Percentiles rank a stretch among this genome's conserved stretches.
These are phyloP conservation scores for Tolypocladium endophyticum DNA, from an alignment of 2,329 filamentous ascomycete species.

Conservation along the genomic window DNA sequence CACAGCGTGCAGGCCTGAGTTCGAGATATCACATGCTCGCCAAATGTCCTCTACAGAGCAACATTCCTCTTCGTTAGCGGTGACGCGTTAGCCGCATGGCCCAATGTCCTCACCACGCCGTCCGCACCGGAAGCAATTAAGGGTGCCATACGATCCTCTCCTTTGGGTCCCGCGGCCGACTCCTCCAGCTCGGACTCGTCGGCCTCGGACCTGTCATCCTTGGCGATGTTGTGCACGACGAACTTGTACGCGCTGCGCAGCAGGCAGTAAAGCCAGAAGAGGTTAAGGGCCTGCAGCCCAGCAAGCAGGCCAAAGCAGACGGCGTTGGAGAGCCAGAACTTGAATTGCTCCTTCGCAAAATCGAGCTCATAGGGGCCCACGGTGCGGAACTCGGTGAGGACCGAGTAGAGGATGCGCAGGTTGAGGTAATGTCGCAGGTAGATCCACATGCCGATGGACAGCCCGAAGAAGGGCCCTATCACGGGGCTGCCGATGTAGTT, in stretches of 20 bases:
- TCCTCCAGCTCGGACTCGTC: slow-evolving; percentile 31
- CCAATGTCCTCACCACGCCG: not conserved
- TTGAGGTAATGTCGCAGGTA: slow-evolving; percentile 85
- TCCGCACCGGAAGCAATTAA: not conserved
- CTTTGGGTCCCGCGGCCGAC: not conserved
- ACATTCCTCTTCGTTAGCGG: not conserved
- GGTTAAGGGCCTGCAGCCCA: slow-evolving; percentile 61
- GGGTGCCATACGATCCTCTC: too few relatives aligned
- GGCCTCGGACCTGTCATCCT: slow-evolving; percentile 62
- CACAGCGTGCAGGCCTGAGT: not conserved
- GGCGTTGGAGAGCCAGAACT: slow-evolving; percentile 57
- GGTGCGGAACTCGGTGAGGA: slow-evolving; percentile 65
- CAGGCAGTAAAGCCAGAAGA: slow-evolving; percentile 77
- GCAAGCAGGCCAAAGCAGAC: slow-evolving; percentile 57
- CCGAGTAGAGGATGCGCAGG: slow-evolving; percentile 62
- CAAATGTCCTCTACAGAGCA: not conserved
- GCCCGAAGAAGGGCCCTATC: slow-evolving; percentile 69
- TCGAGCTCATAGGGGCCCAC: slow-evolving; percentile 66
- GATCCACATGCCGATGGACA: slow-evolving; percentile 77
- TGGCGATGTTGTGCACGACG: slow-evolving; percentile 46
- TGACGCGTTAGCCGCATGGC: too few relatives aligned
- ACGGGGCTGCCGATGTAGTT: slow-evolving; percentile 79
- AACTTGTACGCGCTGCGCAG: slow-evolving; percentile 64
- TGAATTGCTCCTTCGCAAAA: slow-evolving; percentile 69
- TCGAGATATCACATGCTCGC: not conserved